Conservation (phyloP, 2,329 filamentous ascomycete species). For the Epicoccum sorghinum region DNA sequence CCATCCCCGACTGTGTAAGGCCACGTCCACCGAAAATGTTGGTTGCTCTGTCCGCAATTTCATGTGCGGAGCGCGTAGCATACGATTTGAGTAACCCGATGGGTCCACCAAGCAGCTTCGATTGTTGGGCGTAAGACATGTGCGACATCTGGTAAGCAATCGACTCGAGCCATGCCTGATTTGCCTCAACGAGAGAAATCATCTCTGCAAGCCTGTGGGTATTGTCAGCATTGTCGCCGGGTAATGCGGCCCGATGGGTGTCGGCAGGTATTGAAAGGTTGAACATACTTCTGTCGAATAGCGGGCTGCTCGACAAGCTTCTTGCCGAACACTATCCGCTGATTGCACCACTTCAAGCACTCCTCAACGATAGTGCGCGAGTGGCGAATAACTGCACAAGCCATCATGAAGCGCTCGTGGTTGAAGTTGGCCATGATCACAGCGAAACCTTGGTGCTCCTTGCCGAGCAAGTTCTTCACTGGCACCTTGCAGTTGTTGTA, state of each 20-base stretch:
- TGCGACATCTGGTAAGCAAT: slow-evolving; percentile 88
- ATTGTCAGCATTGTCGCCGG: neutral
- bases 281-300: slow-evolving; percentile 73
- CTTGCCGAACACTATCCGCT: slow-evolving; percentile 83
- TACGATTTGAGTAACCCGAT: slow-evolving; percentile 84
- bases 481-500: slow-evolving; percentile 89
- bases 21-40: slow-evolving; percentile 87
- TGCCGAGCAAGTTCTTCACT: slow-evolving; percentile 75
- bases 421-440: slow-evolving; percentile 90
- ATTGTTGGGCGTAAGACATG: slow-evolving; percentile 80
- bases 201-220: slow-evolving; percentile 75
- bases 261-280: neutral
- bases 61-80: slow-evolving; percentile 76
- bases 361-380: slow-evolving; percentile 77
- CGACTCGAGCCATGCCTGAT: slow-evolving; percentile 83
- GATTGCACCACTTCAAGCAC: slow-evolving; percentile 86
- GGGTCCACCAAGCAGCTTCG: slow-evolving; percentile 76
- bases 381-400: slow-evolving; percentile 67
- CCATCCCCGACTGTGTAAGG: slow-evolving; percentile 83
- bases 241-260: no score
- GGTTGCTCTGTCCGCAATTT: slow-evolving; percentile 81
- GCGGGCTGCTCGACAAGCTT: slow-evolving; percentile 82
- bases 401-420: slow-evolving; percentile 82
- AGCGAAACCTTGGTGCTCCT: slow-evolving; percentile 84
- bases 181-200: slow-evolving; percentile 81